These are phyloP conservation scores for Cercospora sp. DNA, from an alignment of 2,329 filamentous ascomycete genomes.

Conservation along the genomic window DNA sequence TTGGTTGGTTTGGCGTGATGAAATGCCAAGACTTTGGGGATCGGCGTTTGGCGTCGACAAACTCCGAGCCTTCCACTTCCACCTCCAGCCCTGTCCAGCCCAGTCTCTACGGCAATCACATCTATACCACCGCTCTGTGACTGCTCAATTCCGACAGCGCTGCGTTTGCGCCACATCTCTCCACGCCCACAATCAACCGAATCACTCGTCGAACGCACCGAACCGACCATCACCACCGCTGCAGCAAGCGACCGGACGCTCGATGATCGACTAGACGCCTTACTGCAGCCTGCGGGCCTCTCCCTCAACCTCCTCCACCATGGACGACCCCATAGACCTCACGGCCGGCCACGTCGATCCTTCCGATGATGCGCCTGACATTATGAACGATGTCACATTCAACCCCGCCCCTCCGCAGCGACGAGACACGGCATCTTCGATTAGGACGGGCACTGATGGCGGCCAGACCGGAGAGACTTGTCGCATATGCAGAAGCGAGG, in stretches of 20 bases:
- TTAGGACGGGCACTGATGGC: slow-evolving; percentile 23
- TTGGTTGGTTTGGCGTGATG: background rate
- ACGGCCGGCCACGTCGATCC: background rate
- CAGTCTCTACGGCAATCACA: background rate
- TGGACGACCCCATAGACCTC: slow-evolving; percentile 21
- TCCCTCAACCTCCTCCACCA: slow-evolving; percentile 5
- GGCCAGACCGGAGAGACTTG: slow-evolving; percentile 75
- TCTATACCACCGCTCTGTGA: background rate
- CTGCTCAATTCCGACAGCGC: background rate
- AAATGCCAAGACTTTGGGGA: background rate
- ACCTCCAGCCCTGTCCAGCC: background rate
- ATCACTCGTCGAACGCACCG: background rate
- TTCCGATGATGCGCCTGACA: slow-evolving; percentile 37
- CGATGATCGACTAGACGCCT: slow-evolving; percentile 9
- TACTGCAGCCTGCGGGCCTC: background rate
- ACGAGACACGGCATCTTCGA: slow-evolving; percentile 30
- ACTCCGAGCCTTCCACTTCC: background rate
- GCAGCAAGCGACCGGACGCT: background rate
- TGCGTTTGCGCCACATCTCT: background rate
- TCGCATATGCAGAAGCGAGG: slow-evolving; percentile 93
- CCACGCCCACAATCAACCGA: background rate
- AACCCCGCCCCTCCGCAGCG: slow-evolving; percentile 36
- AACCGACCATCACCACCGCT: background rate
- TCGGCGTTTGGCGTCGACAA: background rate
- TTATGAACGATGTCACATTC: slow-evolving; percentile 58